A percentile compares a stretch with the other conserved stretches of the same genome.
Evolutionary conservation across 2,329 filamentous ascomycete species (phyloP).

Genomic region (Graphium sp.): DNA sequence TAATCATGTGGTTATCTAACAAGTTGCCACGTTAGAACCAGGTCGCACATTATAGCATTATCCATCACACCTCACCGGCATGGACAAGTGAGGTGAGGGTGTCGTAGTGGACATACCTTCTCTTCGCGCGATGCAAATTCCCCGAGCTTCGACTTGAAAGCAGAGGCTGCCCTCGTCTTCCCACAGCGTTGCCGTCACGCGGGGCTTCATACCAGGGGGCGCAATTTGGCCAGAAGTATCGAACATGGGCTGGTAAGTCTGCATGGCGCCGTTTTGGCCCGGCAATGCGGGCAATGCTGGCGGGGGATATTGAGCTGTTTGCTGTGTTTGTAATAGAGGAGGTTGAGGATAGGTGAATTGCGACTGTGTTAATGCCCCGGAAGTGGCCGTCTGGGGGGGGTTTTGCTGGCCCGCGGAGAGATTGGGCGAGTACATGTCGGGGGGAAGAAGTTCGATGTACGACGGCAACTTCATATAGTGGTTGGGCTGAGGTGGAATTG

Average conservation of each 20-base stretch:
- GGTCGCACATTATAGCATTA: background rate
- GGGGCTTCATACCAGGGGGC: conserved; percentile 86
- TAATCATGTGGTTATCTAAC: conserved; percentile 99
- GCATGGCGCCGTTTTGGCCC: conserved; percentile 23
- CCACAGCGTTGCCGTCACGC: conserved; percentile 93
- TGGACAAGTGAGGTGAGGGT: background rate
- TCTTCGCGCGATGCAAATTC: conserved; percentile 84
- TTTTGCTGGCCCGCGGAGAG: conserved; percentile 64
- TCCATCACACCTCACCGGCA: too few relatives aligned
- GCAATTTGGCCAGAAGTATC: conserved; percentile 88
- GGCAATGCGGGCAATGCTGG: conserved; percentile 15
- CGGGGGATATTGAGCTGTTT: conserved; percentile 49
- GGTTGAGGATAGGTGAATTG: conserved; percentile 69
- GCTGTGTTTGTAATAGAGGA: conserved; percentile 55
- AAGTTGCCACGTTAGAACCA: conserved; percentile 6
- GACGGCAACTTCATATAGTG: too few relatives aligned
- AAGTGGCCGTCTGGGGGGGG: conserved; percentile 60
- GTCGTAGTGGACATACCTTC: conserved; percentile 44
- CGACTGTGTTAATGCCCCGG: conserved; percentile 55
- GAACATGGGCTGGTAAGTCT: conserved; percentile 41
- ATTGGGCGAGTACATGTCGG: conserved; percentile 73
- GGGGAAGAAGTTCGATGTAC: too few relatives aligned
- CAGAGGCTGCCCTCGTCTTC: conserved; percentile 96
- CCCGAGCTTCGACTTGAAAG: conserved; percentile 93
- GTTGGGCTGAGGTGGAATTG: too few relatives aligned